Percentiles rank a stretch among this genome's conserved stretches.
These are phyloP conservation scores for Rhizophlyctis rosea DNA, from an alignment of 192 early-diverging fungal species.

Conservation along the genomic window DNA sequence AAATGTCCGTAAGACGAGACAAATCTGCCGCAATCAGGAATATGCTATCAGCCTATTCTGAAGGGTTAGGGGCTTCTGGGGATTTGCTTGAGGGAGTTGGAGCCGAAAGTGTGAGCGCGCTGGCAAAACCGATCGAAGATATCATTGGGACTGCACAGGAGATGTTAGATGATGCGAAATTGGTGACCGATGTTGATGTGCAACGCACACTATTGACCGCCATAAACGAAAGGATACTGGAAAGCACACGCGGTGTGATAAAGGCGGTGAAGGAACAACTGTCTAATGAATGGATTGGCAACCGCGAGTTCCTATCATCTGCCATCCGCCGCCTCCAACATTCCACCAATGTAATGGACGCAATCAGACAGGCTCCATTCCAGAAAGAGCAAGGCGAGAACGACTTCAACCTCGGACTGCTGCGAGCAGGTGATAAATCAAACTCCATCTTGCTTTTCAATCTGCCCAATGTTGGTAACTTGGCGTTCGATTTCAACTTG, in stretches of 20 bases:
- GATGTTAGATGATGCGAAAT: constrained; percentile 22
- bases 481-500: constrained; percentile 46
- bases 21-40: constrained; percentile 14
- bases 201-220: constrained; percentile 32
- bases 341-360: constrained; percentile 45
- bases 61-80: background rate
- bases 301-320: constrained; percentile 46
- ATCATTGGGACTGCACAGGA: constrained; percentile 37
- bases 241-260: constrained; percentile 44
- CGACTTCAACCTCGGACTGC: constrained; percentile 46
- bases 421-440: constrained; percentile 40
- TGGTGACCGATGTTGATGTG: constrained; percentile 16
- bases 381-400: constrained; percentile 29
- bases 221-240: constrained; percentile 32
- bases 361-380: constrained; percentile 20
- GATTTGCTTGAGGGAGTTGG: constrained; percentile 3
- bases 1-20: background rate
- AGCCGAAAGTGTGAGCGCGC: background rate
- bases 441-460: constrained; percentile 45
- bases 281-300: constrained; percentile 46
- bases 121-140: constrained; percentile 29
- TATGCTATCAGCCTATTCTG: background rate
- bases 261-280: constrained; percentile 53
- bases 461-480: constrained; percentile 54
- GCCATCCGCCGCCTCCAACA: constrained; percentile 43